Percentiles rank a stretch among this genome's conserved stretches.
phyloP scores from a whole-genome alignment of 208 protist genomes.

The Leishmania turanica region DNA sequence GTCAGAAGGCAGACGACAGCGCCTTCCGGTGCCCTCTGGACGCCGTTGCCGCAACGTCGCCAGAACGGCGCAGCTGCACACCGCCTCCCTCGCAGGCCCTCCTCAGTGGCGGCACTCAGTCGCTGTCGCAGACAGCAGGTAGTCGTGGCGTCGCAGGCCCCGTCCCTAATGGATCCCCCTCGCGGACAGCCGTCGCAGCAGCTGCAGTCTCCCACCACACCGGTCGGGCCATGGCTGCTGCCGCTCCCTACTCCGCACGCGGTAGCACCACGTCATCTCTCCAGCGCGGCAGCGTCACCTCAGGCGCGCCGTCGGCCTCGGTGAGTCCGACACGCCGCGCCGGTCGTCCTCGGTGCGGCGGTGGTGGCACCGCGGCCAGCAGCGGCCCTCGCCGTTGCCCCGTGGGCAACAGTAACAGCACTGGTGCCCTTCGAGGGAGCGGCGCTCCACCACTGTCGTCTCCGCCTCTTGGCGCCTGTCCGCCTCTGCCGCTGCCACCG shows the following conservation, averaged over 20 bases:
- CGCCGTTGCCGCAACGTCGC: neutral
- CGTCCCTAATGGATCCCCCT: slow-evolving; percentile 1
- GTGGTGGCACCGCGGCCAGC: neutral
- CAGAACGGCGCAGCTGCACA: slow-evolving; percentile 12
- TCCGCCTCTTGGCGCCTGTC: neutral
- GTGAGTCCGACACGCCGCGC: slow-evolving; percentile 22
- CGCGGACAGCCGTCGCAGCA: neutral
- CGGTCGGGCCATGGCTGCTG: neutral
- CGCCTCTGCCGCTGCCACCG: neutral
- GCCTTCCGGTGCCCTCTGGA: neutral
- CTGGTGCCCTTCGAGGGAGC: neutral
- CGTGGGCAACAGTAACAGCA: neutral
- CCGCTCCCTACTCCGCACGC: slow-evolving; percentile 20
- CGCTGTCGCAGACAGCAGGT: neutral
- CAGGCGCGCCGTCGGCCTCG: slow-evolving; percentile 9
- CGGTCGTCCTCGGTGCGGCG: neutral
- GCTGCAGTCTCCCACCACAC: slow-evolving; percentile 3
- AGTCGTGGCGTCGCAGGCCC: neutral
- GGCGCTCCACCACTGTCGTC: slow-evolving; percentile 2
- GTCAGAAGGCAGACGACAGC: neutral
- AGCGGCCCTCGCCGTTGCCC: slow-evolving; percentile 12
- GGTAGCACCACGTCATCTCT: slow-evolving; percentile 25
- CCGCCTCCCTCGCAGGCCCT: slow-evolving; percentile 3
- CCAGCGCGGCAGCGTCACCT: slow-evolving; percentile 27
- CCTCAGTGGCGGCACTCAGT: neutral